phyloP scores from a whole-genome alignment of 768 basidiomycete genomes.

The Sarcodon sp. region DNA sequence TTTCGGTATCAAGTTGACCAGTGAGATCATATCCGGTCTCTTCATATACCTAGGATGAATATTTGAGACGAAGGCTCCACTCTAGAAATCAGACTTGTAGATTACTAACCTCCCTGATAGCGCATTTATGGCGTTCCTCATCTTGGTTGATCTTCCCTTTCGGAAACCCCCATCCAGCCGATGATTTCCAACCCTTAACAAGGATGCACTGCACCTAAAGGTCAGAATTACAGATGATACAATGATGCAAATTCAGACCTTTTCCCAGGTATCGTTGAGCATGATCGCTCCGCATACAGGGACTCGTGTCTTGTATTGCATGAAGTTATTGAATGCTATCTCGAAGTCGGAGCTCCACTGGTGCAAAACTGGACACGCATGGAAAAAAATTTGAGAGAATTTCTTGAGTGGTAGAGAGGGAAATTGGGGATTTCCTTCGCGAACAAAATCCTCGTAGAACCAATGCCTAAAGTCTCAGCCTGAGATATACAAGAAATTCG shows the following conservation, averaged over 20 bases:
- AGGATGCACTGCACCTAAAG: conserved; percentile 62
- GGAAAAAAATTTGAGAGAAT: conserved; percentile 88
- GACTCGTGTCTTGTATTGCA: conserved; percentile 93
- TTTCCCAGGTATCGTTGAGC: conserved; percentile 85
- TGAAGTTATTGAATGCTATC: conserved; percentile 77
- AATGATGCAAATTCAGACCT: conserved; percentile 35
- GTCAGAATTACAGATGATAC: conserved; percentile 7
- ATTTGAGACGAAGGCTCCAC: conserved; percentile 4
- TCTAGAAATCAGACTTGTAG: neutral
- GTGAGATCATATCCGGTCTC: conserved; percentile 91
- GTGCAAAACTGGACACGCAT: conserved; percentile 68
- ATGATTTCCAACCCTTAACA: conserved; percentile 96
- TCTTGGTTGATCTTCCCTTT: conserved; percentile 99
- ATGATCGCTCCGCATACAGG: conserved; percentile 98
- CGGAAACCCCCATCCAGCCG: conserved; percentile 97
- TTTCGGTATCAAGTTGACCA: conserved; percentile 45
- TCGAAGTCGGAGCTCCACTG: conserved; percentile 82
- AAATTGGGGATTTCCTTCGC: conserved; percentile 78
- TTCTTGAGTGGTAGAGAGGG: conserved; percentile 84
- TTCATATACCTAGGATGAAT: conserved; percentile 67
- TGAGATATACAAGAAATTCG: conserved; percentile 5
- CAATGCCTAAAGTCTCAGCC: conserved; percentile 58
- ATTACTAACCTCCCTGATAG: conserved; percentile 71
- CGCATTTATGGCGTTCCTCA: conserved; percentile 75
- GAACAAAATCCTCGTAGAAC: conserved; percentile 99